These are phyloP conservation scores for Rhodomyrtus tomentosa DNA, from an alignment of 345 rosid genomes.

Conservation along the genomic window DNA sequence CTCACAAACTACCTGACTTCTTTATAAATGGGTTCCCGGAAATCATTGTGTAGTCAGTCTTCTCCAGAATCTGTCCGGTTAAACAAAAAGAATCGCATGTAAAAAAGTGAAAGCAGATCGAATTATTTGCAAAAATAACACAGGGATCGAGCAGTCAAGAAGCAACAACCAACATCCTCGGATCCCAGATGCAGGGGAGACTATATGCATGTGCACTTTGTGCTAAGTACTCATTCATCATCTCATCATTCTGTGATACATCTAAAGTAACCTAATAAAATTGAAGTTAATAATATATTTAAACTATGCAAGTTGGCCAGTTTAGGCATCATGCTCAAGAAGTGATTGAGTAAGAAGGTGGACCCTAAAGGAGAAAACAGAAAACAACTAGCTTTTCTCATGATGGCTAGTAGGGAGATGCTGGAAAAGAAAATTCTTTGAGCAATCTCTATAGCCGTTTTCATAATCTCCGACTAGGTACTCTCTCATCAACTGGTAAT, in stretches of 20 bases:
- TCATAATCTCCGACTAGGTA: neutral
- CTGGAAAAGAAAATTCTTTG: neutral
- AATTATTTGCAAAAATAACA: neutral
- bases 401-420: neutral
- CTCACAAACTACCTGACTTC: constrained; percentile 55
- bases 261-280: neutral
- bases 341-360: neutral
- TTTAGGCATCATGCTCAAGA: neutral
- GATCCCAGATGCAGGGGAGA: neutral
- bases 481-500: neutral
- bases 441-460: neutral
- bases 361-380: neutral
- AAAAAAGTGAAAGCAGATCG: neutral
- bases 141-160: neutral
- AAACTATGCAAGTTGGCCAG: neutral
- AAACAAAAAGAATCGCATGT: neutral
- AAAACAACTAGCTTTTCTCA: neutral
- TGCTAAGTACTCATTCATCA: neutral
- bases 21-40: constrained; percentile 82
- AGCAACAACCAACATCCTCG: neutral
- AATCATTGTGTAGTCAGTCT: constrained; percentile 74
- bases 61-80: constrained; percentile 72
- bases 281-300: neutral
- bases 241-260: neutral
- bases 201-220: neutral